These are phyloP conservation scores for Hapsidospora chrysogenum DNA, from an alignment of 495 filamentous ascomycete genomes.

Conservation along the genomic window DNA sequence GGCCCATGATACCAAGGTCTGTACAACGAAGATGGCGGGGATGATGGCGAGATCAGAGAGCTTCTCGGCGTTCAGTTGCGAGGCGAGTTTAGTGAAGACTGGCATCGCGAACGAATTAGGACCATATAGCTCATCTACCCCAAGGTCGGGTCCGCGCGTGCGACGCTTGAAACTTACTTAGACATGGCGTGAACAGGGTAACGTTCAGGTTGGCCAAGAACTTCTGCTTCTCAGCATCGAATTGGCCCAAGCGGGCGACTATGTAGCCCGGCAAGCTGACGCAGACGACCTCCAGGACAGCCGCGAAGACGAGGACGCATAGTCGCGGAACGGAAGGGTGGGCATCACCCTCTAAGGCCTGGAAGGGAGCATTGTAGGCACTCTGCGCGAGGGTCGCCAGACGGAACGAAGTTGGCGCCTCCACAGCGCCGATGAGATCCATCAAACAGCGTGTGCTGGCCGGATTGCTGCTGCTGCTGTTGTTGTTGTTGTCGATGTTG, in stretches of 20 bases:
- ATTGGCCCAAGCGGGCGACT: constrained; percentile 74
- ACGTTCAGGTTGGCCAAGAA: constrained; percentile 92
- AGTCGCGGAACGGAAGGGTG: constrained; percentile 56
- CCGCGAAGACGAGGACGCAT: constrained; percentile 81
- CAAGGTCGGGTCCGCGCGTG: no score
- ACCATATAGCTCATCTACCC: no score
- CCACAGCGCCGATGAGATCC: constrained; percentile 23
- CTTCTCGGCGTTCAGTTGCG: constrained; percentile 81
- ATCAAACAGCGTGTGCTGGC: constrained; percentile 7
- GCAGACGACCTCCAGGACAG: constrained; percentile 89
- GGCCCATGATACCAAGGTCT: constrained; percentile 67
- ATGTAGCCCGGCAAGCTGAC: constrained; percentile 93
- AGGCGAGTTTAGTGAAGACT: constrained; percentile 98
- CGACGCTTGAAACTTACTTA: constrained; percentile 67
- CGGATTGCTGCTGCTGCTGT: no score
- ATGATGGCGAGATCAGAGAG: constrained; percentile 82
- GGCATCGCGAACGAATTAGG: constrained; percentile 2
- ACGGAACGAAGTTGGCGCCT: constrained; percentile 49
- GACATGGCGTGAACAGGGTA: constrained; percentile 84
- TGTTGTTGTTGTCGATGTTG: background rate
- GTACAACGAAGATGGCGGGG: constrained; percentile 77
- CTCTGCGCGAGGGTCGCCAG: constrained; percentile 19
- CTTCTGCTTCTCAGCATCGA: constrained; percentile 87
- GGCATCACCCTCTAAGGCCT: constrained; percentile 17
- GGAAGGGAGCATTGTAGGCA: constrained; percentile 8